Percentiles rank a stretch among this genome's conserved stretches.
Evolutionary conservation across 495 filamentous ascomycete genomes (phyloP).

Genomic region (Penicillium ucsense): DNA sequence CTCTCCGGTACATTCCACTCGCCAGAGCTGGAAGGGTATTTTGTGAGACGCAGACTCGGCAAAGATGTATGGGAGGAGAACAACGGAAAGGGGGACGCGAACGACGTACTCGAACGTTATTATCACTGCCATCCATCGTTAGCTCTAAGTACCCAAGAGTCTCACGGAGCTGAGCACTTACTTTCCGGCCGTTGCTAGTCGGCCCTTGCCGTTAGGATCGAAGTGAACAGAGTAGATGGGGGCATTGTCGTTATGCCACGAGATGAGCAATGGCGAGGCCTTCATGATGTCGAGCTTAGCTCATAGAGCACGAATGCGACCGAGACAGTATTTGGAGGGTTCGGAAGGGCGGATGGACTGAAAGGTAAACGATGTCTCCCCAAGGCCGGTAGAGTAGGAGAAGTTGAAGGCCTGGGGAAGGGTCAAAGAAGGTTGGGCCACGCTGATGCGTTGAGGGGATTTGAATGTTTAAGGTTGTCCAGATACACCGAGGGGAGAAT

Average conservation of each 20-base stretch:
- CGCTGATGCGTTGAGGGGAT: no score
- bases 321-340: neutral
- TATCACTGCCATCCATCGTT: constrained; percentile 49
- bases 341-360: neutral
- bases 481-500: neutral
- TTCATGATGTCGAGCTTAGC: constrained; percentile 58
- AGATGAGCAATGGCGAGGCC: constrained; percentile 79
- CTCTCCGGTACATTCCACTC: constrained; percentile 75
- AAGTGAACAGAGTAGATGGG: constrained; percentile 96
- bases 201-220: constrained; percentile 84
- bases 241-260: constrained; percentile 92
- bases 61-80: constrained; percentile 3
- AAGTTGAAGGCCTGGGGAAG: neutral
- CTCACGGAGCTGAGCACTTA: constrained; percentile 12
- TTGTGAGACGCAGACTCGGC: constrained; percentile 21
- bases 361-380: constrained; percentile 7
- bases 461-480: neutral
- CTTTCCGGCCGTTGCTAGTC: constrained; percentile 84
- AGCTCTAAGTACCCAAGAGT: neutral
- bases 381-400: neutral
- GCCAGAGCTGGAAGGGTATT: constrained; percentile 62
- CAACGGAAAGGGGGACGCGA: constrained; percentile 5
- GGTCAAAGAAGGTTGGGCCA: neutral
- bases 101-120: constrained; percentile 79
- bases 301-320: constrained; percentile 11